These are phyloP conservation scores for Corylus avellana DNA, from an alignment of 306 rosid genomes.

Conservation along the genomic window DNA sequence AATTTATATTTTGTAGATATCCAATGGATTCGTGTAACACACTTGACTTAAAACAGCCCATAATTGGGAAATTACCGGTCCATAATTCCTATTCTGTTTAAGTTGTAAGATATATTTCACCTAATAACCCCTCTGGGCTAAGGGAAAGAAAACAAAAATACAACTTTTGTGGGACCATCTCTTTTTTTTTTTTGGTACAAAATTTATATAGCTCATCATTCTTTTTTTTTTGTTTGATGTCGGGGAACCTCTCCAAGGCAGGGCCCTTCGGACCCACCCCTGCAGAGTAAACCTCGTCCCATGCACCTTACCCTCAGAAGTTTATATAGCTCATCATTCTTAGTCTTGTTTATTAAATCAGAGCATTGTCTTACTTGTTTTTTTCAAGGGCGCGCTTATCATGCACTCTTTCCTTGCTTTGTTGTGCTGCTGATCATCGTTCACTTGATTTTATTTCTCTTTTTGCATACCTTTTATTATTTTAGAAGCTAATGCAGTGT, in stretches of 20 bases:
- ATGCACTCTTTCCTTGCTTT: neutral
- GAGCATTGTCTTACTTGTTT: neutral
- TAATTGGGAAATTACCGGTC: neutral
- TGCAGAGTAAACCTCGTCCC: no score
- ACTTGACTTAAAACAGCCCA: neutral
- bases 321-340: neutral
- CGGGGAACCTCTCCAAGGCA: no score
- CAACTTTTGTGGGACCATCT: neutral
- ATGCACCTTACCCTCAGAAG: no score
- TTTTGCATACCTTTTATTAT: conserved; percentile 4
- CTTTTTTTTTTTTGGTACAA: neutral
- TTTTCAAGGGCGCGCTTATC: neutral
- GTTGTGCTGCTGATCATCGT: neutral
- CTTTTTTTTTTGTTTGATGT: neutral
- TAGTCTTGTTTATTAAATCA: neutral
- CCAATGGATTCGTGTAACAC: neutral
- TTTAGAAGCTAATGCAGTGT: conserved; percentile 24
- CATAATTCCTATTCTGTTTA: neutral
- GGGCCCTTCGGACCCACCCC: no score
- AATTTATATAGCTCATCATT: neutral
- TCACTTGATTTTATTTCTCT: conserved; percentile 7
- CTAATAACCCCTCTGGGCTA: neutral
- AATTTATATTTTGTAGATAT: neutral
- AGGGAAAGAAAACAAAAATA: neutral
- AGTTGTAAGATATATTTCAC: neutral